A percentile compares a stretch with the other conserved stretches of the same genome.
Conservation (phyloP, 768 basidiomycete species). For the Boletus rubescentipes region DNA sequence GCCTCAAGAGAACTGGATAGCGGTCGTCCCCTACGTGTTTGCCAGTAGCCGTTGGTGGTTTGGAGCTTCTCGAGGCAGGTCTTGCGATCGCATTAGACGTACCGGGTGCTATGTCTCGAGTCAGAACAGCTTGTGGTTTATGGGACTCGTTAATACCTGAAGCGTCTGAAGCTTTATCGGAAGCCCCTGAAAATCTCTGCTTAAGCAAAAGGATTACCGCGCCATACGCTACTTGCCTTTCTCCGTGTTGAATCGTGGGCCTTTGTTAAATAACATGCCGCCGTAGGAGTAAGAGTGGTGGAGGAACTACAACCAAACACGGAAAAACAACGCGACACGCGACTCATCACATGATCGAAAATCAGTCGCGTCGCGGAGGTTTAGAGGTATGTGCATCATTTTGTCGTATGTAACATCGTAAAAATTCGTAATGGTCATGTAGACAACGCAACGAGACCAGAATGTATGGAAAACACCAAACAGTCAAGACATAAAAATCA, state of each 20-base stretch:
- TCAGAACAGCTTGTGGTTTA: background rate
- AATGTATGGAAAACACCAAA: slow-evolving; percentile 4
- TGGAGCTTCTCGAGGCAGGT: slow-evolving; percentile 28
- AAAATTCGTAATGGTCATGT: slow-evolving; percentile 26
- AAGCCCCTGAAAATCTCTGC: background rate
- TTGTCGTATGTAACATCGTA: slow-evolving; percentile 30
- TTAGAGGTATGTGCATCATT: slow-evolving; percentile 22
- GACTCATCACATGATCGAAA: slow-evolving; percentile 24
- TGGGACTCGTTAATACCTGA: slow-evolving; percentile 37
- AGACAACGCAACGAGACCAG: slow-evolving; percentile 9
- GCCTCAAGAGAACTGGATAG: slow-evolving; percentile 55
- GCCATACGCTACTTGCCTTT: slow-evolving; percentile 9
- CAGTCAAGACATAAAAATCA: slow-evolving; percentile 11
- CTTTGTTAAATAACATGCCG: slow-evolving; percentile 45
- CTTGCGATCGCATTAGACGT: slow-evolving; percentile 28
- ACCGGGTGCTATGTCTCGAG: slow-evolving; percentile 32
- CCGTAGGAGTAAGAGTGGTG: background rate
- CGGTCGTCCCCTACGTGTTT: slow-evolving; percentile 39
- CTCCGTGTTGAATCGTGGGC: slow-evolving; percentile 34
- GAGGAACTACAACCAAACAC: slow-evolving; percentile 19
- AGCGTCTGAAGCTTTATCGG: slow-evolving; percentile 39
- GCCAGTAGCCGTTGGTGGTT: slow-evolving; percentile 13
- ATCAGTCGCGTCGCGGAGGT: slow-evolving; percentile 10
- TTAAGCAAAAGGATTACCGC: background rate
- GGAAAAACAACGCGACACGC: slow-evolving; percentile 20